Percentiles rank a stretch among this genome's conserved stretches.
Conservation (phyloP, 2,329 filamentous ascomycete species). For the Fusarium guadeloupense region DNA sequence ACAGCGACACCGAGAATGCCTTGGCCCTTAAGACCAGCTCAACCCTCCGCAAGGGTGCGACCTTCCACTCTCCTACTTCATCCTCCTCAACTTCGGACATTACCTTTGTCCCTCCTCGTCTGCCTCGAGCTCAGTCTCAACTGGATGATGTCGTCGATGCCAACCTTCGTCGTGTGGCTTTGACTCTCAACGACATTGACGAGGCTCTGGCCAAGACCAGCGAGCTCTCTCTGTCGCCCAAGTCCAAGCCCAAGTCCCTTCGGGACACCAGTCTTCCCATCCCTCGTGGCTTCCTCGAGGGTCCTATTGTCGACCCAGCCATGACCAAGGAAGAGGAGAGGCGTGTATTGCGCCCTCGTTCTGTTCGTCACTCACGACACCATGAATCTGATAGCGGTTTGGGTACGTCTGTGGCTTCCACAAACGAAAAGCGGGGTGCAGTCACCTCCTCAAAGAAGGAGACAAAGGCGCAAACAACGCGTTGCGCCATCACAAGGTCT, state of each 20-base stretch:
- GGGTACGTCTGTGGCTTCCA: slow-evolving; percentile 80
- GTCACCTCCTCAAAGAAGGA: slow-evolving; percentile 54
- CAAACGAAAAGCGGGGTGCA: slow-evolving; percentile 59
- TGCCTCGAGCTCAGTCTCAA: slow-evolving; percentile 74
- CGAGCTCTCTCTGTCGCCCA: slow-evolving; percentile 51
- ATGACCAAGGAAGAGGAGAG: slow-evolving; percentile 59
- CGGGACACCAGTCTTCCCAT: slow-evolving; percentile 68
- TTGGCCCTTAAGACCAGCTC: slow-evolving; percentile 50
- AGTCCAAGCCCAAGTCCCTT: slow-evolving; percentile 48
- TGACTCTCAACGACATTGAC: slow-evolving; percentile 73
- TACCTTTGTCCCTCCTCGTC: slow-evolving; percentile 60
- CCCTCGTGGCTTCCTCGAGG: slow-evolving; percentile 67
- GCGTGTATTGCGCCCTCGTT: slow-evolving; percentile 63
- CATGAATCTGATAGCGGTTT: slow-evolving; percentile 89
- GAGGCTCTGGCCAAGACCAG: slow-evolving; percentile 63
- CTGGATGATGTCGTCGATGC: slow-evolving; percentile 78
- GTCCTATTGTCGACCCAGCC: slow-evolving; percentile 61
- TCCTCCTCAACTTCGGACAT: slow-evolving; percentile 53
- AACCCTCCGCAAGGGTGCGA: slow-evolving; percentile 75
- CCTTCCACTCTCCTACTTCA: slow-evolving; percentile 66
- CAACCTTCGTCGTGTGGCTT: slow-evolving; percentile 72
- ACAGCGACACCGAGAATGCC: slow-evolving; percentile 44
- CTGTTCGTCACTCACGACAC: slow-evolving; percentile 66
- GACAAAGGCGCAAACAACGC: slow-evolving; percentile 57
- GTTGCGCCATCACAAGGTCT: slow-evolving; percentile 64